Base-by-base conservation (phyloP, 2,329 filamentous ascomycete genomes). In the Ophiostoma novo-ulmi region DNA sequence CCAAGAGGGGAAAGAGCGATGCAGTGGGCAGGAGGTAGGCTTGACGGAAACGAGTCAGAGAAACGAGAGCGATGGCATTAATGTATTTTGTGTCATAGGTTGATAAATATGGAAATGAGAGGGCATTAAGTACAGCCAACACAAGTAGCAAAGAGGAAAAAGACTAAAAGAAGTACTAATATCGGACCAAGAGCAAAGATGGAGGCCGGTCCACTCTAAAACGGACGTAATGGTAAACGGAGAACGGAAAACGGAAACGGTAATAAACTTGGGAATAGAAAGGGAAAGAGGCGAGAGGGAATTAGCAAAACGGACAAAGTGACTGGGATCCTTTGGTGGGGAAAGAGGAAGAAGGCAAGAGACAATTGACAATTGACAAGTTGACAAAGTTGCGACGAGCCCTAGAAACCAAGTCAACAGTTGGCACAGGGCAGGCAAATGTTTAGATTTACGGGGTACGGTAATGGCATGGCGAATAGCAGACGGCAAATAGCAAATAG, bases 381-480 rank as follows among this genome's bases (percentile, higher is more conserved):
- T 22, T 22, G 48, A 55, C 48, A 48, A 44, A 31, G 3, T 31
- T 31, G 10, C 38, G 38, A 4, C 38, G 52, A 58, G 52, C 52
- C 22, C 52, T 58, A 58, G 52, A 58, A 58, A n/a, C 52, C 52
- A 58, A 58, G n/a, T 55, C 52, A 13, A 58, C 52, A 58, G 52
- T 58, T 58, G 52, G 52, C 52, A 58, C 52, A 58, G 52, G 52
- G 52, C 52, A 58, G 52, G 52, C 52, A 58, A 58, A 48, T 48
- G 17, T 20, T 48, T 20, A 20, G 44, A 20, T 48, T 58, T 58
- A 58, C n/a, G 52, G 52, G n/a, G 44, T n/a, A 48, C 17, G 44
- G 20, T 20, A 20, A 7, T 48, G 17, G 44, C 17, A 48, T 48
- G 44, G 44, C 44, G 44, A 48, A 48, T 48, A n/a, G 44, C 44